Conservation (phyloP, 192 early-diverging fungal species). For the Allomyces macrogynus region DNA sequence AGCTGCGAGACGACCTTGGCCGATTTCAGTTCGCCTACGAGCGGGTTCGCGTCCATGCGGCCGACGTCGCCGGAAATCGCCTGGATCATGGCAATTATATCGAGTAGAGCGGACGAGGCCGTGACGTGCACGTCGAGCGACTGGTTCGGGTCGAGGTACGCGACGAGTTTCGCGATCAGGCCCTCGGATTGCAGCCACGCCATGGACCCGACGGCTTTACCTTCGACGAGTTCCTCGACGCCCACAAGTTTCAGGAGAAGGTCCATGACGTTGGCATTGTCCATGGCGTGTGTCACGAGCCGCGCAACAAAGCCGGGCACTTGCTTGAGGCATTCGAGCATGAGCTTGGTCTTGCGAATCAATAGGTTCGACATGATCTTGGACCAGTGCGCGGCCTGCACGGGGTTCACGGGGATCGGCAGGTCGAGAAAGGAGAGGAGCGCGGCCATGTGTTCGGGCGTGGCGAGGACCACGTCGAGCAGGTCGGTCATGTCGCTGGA, state of each 20-base stretch:
- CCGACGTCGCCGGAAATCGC: slow-evolving; percentile 41
- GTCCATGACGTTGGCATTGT: slow-evolving; percentile 72
- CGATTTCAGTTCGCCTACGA: slow-evolving; percentile 37
- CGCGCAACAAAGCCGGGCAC: slow-evolving; percentile 52
- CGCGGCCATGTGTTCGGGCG: slow-evolving; percentile 48
- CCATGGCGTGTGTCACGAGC: slow-evolving; percentile 58
- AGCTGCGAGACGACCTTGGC: slow-evolving; percentile 56
- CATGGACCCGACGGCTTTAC: slow-evolving; percentile 41
- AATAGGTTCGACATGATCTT: slow-evolving; percentile 76
- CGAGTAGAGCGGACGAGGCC: slow-evolving; percentile 56
- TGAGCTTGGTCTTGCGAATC: slow-evolving; percentile 76
- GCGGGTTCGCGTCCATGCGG: slow-evolving; percentile 39
- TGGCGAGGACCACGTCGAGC: slow-evolving; percentile 48
- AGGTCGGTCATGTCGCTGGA: slow-evolving; percentile 59
- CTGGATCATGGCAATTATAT: slow-evolving; percentile 65
- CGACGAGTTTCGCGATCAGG: slow-evolving; percentile 56
- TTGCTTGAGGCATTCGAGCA: slow-evolving; percentile 63
- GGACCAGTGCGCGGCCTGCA: slow-evolving; percentile 75
- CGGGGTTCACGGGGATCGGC: slow-evolving; percentile 45
- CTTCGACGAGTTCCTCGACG: slow-evolving; percentile 72
- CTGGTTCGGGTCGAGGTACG: slow-evolving; percentile 60
- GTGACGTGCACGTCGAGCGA: slow-evolving; percentile 47
- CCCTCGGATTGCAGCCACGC: slow-evolving; percentile 73
- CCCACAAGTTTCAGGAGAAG: slow-evolving; percentile 81
- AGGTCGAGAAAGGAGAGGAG: slow-evolving; percentile 76